phyloP scores from a whole-genome alignment of 495 filamentous ascomycete species.

The Ramalina intermedia region DNA sequence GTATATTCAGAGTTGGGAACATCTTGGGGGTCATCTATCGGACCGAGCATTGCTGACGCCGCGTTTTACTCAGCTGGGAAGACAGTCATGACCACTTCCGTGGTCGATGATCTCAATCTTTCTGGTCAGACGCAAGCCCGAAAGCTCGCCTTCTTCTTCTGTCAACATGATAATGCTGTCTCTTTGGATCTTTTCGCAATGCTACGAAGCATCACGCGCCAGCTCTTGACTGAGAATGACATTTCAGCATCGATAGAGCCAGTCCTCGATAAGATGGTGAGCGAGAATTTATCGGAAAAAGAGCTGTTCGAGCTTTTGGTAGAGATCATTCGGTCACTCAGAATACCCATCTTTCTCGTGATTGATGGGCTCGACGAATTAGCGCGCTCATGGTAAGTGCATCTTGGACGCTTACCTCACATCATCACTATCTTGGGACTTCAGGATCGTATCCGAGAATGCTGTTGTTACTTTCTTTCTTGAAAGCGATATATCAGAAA shows the following conservation, averaged over 20 bases:
- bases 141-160: constrained; percentile 9
- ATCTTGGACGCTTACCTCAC: not conserved
- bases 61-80: not conserved
- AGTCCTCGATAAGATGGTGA: not conserved
- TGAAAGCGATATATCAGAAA: too few relatives aligned
- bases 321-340: not conserved
- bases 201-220: constrained; percentile 2
- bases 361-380: constrained; percentile 7
- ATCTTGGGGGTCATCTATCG: too few relatives aligned
- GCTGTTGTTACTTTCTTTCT: too few relatives aligned
- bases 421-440: too few relatives aligned
- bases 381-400: not conserved
- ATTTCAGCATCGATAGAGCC: not conserved
- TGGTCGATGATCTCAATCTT: constrained; percentile 4
- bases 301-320: constrained; percentile 2
- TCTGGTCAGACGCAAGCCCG: not conserved
- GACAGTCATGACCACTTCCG: constrained; percentile 1
- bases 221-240: constrained; percentile 2
- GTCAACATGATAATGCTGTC: constrained; percentile 4
- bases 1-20: too few relatives aligned
- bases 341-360: not conserved
- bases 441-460: too few relatives aligned
- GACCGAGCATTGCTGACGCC: too few relatives aligned
- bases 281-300: not conserved
- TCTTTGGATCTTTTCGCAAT: constrained; percentile 5